Evolutionary conservation across 2,329 filamentous ascomycete species (phyloP).

Genomic region (Talaromyces islandicus): DNA sequence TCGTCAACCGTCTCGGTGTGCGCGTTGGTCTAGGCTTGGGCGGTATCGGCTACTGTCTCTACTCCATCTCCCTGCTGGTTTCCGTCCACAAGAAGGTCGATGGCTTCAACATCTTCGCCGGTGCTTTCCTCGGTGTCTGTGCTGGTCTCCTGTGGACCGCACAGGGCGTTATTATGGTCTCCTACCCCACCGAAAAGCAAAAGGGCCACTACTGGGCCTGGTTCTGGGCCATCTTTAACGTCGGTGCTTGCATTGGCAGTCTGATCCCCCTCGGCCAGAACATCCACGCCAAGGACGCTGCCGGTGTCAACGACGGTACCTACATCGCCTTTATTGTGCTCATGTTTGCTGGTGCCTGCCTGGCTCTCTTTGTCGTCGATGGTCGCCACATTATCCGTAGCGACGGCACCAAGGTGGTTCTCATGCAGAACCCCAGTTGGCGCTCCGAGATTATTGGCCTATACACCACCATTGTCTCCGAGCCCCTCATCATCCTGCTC

Average conservation of each 20-base stretch:
- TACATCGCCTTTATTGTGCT: conserved; percentile 70
- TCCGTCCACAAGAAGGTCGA: conserved; percentile 35
- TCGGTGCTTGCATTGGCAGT: conserved; percentile 74
- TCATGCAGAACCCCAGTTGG: conserved; percentile 76
- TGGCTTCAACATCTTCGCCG: conserved; percentile 35
- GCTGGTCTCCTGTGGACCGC: conserved; percentile 37
- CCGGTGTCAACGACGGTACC: conserved; percentile 50
- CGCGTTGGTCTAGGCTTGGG: conserved; percentile 23
- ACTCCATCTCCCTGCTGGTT: conserved; percentile 32
- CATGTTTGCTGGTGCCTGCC: conserved; percentile 58
- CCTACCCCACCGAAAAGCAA: conserved; percentile 66
- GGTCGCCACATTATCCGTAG: conserved; percentile 49
- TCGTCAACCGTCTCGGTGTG: conserved; percentile 26
- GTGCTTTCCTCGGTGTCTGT: conserved; percentile 33
- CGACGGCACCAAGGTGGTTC: conserved; percentile 65
- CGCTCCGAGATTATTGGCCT: conserved; percentile 65
- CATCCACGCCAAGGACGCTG: conserved; percentile 8
- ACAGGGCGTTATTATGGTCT: conserved; percentile 50
- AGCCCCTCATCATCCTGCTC: conserved; percentile 60
- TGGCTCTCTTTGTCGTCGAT: conserved; percentile 47
- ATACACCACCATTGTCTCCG: conserved; percentile 57
- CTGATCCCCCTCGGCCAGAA: conserved; percentile 25
- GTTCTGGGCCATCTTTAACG: conserved; percentile 88
- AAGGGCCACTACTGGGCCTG: conserved; percentile 79
- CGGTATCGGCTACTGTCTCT: conserved; percentile 29